phyloP scores from a whole-genome alignment of 805 yeast species.

The Cyberlindnera americana region DNA sequence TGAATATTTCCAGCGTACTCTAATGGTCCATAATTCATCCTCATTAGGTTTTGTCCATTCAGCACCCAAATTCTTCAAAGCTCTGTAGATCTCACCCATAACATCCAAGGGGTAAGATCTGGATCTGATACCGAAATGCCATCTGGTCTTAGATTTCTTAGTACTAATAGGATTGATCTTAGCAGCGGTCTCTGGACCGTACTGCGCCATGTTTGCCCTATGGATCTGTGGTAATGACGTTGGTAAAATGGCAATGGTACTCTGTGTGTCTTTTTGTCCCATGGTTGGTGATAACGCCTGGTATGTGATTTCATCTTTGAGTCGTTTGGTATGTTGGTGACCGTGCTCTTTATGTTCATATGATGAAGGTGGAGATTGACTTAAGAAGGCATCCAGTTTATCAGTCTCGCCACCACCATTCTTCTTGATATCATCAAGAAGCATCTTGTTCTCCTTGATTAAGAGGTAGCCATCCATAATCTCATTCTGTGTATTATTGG shows the following conservation, averaged over 20 bases:
- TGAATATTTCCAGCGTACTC: constrained; percentile 88
- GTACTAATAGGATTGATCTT: constrained; percentile 54
- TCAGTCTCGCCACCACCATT: constrained; percentile 30
- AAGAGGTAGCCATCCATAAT: constrained; percentile 82
- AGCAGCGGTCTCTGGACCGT: constrained; percentile 43
- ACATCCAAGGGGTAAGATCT: constrained; percentile 96
- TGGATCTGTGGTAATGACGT: constrained; percentile 93
- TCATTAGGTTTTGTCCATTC: constrained; percentile 97
- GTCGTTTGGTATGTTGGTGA: constrained; percentile 13
- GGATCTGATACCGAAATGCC: constrained; percentile 98
- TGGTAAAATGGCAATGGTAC: constrained; percentile 90
- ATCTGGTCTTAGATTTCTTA: constrained; percentile 88
- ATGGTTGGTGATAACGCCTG: constrained; percentile 30
- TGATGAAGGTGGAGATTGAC: constrained; percentile 51
- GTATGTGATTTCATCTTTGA: constrained; percentile 32
- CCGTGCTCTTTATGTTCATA: constrained; percentile 18
- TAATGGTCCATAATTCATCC: constrained; percentile 93
- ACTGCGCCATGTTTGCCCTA: constrained; percentile 82
- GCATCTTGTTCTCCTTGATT: constrained; percentile 66
- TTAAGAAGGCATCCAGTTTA: constrained; percentile 54
- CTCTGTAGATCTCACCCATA: constrained; percentile 97
- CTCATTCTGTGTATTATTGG: constrained; percentile 61
- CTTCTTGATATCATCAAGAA: constrained; percentile 9
- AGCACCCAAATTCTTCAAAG: constrained; percentile 88
- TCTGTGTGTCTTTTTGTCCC: constrained; percentile 37